These are phyloP conservation scores for Cladorrhinum samala DNA, from an alignment of 495 filamentous ascomycete species.

Conservation along the genomic window DNA sequence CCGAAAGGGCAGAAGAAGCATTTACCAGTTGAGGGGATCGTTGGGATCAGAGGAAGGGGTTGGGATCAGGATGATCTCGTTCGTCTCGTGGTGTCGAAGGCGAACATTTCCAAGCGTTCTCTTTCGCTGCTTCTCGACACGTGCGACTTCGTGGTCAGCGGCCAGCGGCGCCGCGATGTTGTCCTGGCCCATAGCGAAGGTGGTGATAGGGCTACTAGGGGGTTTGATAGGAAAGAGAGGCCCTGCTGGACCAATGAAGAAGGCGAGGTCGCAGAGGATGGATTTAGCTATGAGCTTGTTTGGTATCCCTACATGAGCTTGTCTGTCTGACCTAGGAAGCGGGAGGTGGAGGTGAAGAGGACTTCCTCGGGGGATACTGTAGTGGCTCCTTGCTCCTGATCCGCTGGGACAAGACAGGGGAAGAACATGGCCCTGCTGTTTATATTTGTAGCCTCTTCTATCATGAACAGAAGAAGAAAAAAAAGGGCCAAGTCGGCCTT, in stretches of 20 bases:
- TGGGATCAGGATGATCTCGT: constrained; percentile 49
- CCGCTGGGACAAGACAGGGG: no score
- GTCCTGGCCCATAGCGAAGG: constrained; percentile 10
- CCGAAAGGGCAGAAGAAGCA: neutral
- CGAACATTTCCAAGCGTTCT: constrained; percentile 43
- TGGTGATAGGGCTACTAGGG: neutral
- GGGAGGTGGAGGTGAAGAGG: no score
- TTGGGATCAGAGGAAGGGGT: constrained; percentile 54
- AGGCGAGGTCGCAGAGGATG: neutral
- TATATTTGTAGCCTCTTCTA: neutral
- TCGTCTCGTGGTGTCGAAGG: constrained; percentile 43
- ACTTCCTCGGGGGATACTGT: no score
- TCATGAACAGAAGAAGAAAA: neutral
- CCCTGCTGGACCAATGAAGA: no score
- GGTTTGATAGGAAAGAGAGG: neutral
- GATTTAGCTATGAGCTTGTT: neutral
- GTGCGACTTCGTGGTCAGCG: constrained; percentile 10
- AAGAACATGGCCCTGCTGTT: no score
- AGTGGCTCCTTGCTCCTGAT: no score
- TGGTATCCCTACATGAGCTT: neutral
- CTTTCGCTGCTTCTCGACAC: constrained; percentile 12
- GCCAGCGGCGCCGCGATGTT: constrained; percentile 17
- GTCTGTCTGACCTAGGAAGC: no score
- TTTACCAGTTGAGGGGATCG: constrained; percentile 52
- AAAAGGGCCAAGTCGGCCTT: neutral